These are phyloP conservation scores for Pascua guehoae DNA, from an alignment of 1,284 basidiomycete species.

Conservation along the genomic window DNA sequence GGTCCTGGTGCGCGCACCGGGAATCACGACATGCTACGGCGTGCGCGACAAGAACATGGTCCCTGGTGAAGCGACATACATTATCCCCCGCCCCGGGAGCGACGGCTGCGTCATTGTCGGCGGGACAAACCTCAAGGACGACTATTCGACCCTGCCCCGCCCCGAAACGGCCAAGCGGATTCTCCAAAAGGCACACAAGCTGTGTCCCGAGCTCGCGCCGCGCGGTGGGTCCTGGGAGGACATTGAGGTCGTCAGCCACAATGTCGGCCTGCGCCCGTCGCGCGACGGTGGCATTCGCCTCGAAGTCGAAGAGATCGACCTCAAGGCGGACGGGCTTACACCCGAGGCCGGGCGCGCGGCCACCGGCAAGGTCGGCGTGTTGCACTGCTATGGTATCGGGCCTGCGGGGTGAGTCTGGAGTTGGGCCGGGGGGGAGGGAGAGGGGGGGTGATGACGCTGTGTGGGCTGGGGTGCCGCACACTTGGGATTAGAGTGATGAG, in stretches of 20 bases:
- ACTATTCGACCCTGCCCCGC: constrained; percentile 34
- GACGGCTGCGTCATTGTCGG: constrained; percentile 38
- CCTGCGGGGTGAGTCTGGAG: constrained; percentile 38
- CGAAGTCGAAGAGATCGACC: constrained; percentile 60
- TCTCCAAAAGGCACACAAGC: constrained; percentile 36
- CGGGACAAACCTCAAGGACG: constrained; percentile 34
- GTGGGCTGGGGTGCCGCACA: too few species aligned
- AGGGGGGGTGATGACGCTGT: too few species aligned
- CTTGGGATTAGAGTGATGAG: too few species aligned
- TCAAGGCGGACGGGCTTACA: constrained; percentile 59
- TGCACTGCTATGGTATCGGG: constrained; percentile 68
- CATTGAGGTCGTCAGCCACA: constrained; percentile 56
- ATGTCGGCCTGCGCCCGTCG: constrained; percentile 66
- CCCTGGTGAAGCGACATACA: constrained; percentile 27
- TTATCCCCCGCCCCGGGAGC: constrained; percentile 47
- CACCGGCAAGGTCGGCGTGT: constrained; percentile 53
- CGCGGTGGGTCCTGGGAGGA: constrained; percentile 34
- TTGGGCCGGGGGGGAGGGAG: neutral
- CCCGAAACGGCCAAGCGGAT: constrained; percentile 33
- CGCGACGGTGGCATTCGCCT: constrained; percentile 64
- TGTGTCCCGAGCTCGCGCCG: constrained; percentile 43
- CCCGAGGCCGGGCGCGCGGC: constrained; percentile 41
- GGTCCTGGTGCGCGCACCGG: constrained; percentile 67
- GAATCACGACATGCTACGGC: constrained; percentile 22
- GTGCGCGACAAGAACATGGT: constrained; percentile 14